A percentile compares a stretch with the other conserved stretches of the same genome.
These are phyloP conservation scores for Penicillium aurantiogriseum DNA, from an alignment of 2,329 filamentous ascomycete species.

Conservation along the genomic window DNA sequence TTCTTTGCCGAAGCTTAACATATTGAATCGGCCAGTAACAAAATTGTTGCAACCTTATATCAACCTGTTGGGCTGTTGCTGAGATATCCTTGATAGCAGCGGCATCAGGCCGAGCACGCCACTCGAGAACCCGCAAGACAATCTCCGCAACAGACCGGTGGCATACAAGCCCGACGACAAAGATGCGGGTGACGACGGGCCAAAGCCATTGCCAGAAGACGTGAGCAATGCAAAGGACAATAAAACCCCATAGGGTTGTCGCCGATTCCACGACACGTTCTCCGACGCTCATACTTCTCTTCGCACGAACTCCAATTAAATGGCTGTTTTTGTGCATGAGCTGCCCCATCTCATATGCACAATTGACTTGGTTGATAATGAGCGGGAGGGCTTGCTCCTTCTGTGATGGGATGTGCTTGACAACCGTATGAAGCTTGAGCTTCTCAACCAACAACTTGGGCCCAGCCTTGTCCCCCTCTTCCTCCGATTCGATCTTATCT, in stretches of 20 bases:
- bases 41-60: constrained; percentile 95
- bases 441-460: constrained; percentile 75
- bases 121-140: constrained; percentile 77
- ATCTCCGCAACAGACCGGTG: constrained; percentile 80
- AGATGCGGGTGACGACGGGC: constrained; percentile 68
- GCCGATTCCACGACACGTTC: constrained; percentile 94
- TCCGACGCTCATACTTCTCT: constrained; percentile 85
- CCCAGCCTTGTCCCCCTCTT: constrained; percentile 65
- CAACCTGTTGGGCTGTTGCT: constrained; percentile 93
- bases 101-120: constrained; percentile 72
- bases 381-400: constrained; percentile 78
- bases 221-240: constrained; percentile 67
- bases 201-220: constrained; percentile 72
- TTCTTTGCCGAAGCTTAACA: constrained; percentile 80
- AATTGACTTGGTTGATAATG: constrained; percentile 93
- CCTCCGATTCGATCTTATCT: constrained; percentile 66
- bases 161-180: constrained; percentile 74
- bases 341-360: constrained; percentile 83
- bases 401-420: constrained; percentile 70
- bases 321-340: constrained; percentile 85
- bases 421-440: constrained; percentile 80
- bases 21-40: constrained; percentile 99
- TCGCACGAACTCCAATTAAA: constrained; percentile 76
- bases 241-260: constrained; percentile 75
- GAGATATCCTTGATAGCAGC: constrained; percentile 93